These are phyloP conservation scores for Elsinoe perseae DNA, from an alignment of 2,329 filamentous ascomycete species.

Conservation along the genomic window DNA sequence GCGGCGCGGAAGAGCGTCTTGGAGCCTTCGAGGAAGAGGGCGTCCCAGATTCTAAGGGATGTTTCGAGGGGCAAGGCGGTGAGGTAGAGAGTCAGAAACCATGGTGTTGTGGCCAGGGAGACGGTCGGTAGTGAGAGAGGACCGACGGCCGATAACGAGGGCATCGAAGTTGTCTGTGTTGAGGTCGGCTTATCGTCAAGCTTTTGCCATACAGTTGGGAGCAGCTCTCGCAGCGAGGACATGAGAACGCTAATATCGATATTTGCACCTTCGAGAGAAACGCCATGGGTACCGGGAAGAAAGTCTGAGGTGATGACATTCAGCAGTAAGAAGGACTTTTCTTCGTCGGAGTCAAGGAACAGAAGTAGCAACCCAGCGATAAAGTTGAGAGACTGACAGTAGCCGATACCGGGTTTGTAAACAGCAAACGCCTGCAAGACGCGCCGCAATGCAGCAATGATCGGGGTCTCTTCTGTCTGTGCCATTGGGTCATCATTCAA, in stretches of 20 bases:
- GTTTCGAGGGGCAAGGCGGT: constrained; percentile 87
- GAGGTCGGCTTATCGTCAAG: constrained; percentile 65
- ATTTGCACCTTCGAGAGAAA: constrained; percentile 83
- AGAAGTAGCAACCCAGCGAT: constrained; percentile 81
- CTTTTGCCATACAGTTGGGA: constrained; percentile 79
- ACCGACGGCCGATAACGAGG: constrained; percentile 33
- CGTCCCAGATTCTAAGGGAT: constrained; percentile 87
- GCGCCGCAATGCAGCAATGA: constrained; percentile 72
- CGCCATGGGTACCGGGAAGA: constrained; percentile 84
- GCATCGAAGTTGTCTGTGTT: constrained; percentile 34
- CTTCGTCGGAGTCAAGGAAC: constrained; percentile 72
- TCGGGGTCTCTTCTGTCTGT: constrained; percentile 56
- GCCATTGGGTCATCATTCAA: constrained; percentile 22
- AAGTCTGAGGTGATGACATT: constrained; percentile 86
- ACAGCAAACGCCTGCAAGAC: constrained; percentile 85
- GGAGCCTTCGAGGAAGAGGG: constrained; percentile 90
- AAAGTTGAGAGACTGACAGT: constrained; percentile 95
- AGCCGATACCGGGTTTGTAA: constrained; percentile 85
- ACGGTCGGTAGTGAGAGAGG: constrained; percentile 68
- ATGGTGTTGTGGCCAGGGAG: constrained; percentile 84
- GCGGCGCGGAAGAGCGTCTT: constrained; percentile 91
- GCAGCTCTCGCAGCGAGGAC: constrained; percentile 71
- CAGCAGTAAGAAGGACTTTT: constrained; percentile 86
- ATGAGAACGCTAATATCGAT: constrained; percentile 91
- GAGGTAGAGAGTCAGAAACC: constrained; percentile 98